Base-by-base conservation (phyloP, 176 grass and related monocot genomes). In the Oryza meridionalis region DNA sequence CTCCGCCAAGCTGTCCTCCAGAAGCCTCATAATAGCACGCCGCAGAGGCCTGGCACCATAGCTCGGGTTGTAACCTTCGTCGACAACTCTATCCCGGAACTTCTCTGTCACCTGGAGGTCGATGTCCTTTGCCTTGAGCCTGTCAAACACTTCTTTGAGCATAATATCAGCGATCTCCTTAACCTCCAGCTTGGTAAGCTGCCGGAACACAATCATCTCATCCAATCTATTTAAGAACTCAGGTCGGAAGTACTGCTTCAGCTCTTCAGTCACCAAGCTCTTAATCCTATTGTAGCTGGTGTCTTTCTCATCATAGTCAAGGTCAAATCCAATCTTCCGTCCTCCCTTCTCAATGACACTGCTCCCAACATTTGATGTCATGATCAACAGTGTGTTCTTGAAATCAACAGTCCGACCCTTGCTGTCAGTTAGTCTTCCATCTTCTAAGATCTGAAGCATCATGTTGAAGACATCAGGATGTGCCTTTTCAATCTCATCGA, bases 391-490 rank as follows among this genome's bases (percentile, higher is more conserved):
- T 0, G 92, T 97, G 65, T 98, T 98, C 79, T 98, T 98, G 73
- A 98, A 98, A 80, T 98, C 92, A 66, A 98, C 95, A 5, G 95
- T 95, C 27, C 92, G 87, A 0, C 95, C 92, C 80, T 95, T 98
- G 80, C 90, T 95, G 81, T 98, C 95, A 26, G 95, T 98, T 73
- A 98, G 79, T 67, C 96, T 95, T 9, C 96, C 96, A 69, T 98
- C 96, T 87, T 98, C 96, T 65, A 98, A 86, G 65, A 98, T 98
- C 78, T 98, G 96, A 88, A 98, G 95, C 95, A 98, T 98, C 95
- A 98, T 98, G 65, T 98, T 98, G 90, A 98, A 95, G 61, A 98
- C 95, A 91, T 98, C 95, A 44, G 95, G 95, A 84, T 97, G 95
- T 61, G 95, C 95, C 76, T 97, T 97, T 37, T 97, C 95, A 13